A percentile compares a stretch with the other conserved stretches of the same genome.
phyloP scores from a whole-genome alignment of 1,139 yeast species.

The Taphrina populina region DNA sequence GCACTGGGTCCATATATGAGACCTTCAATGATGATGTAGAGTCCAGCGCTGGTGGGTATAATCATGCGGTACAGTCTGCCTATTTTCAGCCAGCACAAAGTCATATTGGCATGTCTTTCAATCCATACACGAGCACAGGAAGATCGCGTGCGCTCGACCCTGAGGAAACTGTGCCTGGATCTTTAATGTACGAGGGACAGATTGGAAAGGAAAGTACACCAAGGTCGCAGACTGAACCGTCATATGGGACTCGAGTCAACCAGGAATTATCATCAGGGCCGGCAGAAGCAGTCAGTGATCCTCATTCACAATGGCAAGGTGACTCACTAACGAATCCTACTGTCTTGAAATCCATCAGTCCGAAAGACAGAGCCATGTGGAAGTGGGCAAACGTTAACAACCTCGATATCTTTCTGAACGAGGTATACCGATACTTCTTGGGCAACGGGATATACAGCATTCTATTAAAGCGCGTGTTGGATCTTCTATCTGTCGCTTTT shows the following conservation, averaged over 20 bases:
- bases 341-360: constrained; percentile 42
- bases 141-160: constrained; percentile 15
- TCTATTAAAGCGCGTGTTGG: constrained; percentile 61
- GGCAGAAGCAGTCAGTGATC: constrained; percentile 4
- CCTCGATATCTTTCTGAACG: constrained; percentile 77
- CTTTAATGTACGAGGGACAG: constrained; percentile 11
- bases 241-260: background rate
- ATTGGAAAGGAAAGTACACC: background rate
- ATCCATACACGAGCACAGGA: constrained; percentile 21
- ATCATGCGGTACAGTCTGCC: constrained; percentile 10
- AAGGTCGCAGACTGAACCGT: background rate
- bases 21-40: constrained; percentile 23
- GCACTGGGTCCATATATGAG: constrained; percentile 30
- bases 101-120: constrained; percentile 29
- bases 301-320: background rate
- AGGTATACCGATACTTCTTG: constrained; percentile 76
- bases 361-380: constrained; percentile 84
- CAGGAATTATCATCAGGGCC: constrained; percentile 21
- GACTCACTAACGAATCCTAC: background rate
- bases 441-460: constrained; percentile 85
- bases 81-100: constrained; percentile 30
- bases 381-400: constrained; percentile 95
- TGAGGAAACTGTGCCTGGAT: constrained; percentile 24
- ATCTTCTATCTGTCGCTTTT: constrained; percentile 70
- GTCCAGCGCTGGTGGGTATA: constrained; percentile 26